A percentile compares a stretch with the other conserved stretches of the same genome.
Conservation (phyloP, 2,329 filamentous ascomycete species). For the Diplodia scrobiculata region DNA sequence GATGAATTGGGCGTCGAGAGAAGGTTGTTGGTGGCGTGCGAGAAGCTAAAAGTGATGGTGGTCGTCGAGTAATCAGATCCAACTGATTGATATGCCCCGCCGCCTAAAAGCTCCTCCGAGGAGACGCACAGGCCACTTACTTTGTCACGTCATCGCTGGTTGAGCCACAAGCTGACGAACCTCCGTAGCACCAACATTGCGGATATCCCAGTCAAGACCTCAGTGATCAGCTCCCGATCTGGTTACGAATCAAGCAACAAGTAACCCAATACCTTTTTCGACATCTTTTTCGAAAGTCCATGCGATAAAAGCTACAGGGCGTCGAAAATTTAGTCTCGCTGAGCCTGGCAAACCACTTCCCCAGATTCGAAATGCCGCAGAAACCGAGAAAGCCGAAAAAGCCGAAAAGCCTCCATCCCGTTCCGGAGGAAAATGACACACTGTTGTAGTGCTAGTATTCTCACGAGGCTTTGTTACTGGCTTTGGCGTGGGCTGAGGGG, state of each 20-base stretch:
- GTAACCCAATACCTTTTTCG: background rate
- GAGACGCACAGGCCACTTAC: slow-evolving; percentile 15
- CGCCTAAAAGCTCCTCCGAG: slow-evolving; percentile 24
- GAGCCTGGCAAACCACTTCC: background rate
- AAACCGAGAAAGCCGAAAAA: slow-evolving; percentile 4
- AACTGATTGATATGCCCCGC: slow-evolving; percentile 24
- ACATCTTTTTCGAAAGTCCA: too few relatives aligned
- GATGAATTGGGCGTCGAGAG: slow-evolving; percentile 1
- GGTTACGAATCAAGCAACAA: background rate
- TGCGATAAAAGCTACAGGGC: too few relatives aligned
- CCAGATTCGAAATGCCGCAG: background rate
- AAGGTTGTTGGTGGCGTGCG: slow-evolving; percentile 10
- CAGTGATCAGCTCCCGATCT: background rate
- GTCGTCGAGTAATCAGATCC: slow-evolving; percentile 20
- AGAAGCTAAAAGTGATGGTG: slow-evolving; percentile 12
- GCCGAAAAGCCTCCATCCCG: background rate
- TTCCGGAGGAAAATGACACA: background rate
- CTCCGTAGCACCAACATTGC: background rate
- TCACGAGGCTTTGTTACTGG: background rate
- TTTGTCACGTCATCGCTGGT: slow-evolving; percentile 12
- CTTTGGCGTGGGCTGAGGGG: background rate
- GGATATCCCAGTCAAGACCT: background rate
- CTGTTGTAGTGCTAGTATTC: background rate
- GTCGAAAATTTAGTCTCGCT: too few relatives aligned
- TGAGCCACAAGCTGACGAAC: slow-evolving; percentile 14